Base-by-base conservation (phyloP, 768 basidiomycete species). In the Porpolomopsis calyptriformis region DNA sequence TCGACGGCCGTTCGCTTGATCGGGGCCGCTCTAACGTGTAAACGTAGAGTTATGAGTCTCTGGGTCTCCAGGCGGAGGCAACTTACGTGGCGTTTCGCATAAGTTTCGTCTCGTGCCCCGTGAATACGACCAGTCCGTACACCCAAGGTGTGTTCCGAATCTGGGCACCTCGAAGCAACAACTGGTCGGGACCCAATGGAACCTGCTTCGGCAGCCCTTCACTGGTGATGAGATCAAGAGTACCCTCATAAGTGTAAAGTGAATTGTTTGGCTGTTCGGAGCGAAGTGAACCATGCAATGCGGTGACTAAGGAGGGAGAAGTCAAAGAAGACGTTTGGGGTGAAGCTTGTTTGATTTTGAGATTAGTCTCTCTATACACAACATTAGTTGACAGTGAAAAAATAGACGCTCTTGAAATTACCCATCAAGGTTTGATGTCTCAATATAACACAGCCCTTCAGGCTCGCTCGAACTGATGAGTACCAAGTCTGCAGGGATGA, bases 251-350 rank as follows among this genome's bases (percentile, higher is more conserved):
- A 0, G 96, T 98, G 64, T 99, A 98, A 2, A 99, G 67, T 0
- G 91, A 94, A 56, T 93, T 96, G 63, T 99, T 99, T 4, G 96
- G 96, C 49, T 97, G 90, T 61, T 99, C 96, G 6, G 88, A 94
- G 36, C 91, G 81, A 19, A 99, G 70, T 11, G 84, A 80, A 10
- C 96, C 96, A 31, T 76, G 78, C 1, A 99, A 70, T 5, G 77
- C 61, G 14, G 74, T 71, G 34, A 91, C 82, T 8, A 83, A 73
- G 5, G 77, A 64, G 0, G 94, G 92, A 2, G 87, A 77, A 4
- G 82, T 90, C 35, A 97, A 72, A 4, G 72, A 56, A 0, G 85
- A 67, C 1, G 92, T 97, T 26, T 88, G 79, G 1, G 86, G 69
- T 2, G 86, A 86, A 0, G 88, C 88, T 64, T 99, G 92, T 59